Base-by-base conservation (phyloP, 306 rosid species). In the Vigna nakashimae region DNA sequence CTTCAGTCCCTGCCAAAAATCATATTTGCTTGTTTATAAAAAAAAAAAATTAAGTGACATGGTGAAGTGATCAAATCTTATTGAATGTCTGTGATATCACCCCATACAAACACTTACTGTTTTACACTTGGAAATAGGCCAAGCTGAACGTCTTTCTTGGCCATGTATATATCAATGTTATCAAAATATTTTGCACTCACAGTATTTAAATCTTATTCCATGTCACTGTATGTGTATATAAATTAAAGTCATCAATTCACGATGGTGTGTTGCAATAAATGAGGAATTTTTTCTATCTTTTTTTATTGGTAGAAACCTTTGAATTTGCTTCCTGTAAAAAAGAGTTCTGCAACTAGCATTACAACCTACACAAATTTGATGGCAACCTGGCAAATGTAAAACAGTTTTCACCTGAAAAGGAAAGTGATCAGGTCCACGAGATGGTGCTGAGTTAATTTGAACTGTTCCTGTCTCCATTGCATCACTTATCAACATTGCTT, bases 401-500 rank as follows among this genome's bases (percentile, higher is more conserved):
- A 66, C 12, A 64, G 70, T 28, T 30, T 85, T 59, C 74, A 90
- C 98, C 92, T 90, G 97, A 59, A 93, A 93, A 11, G 97, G 97
- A 81, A 93, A 91, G 79, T 90, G 98, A 80, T 93, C 97, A 0
- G 97, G 98, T 52, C 98, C 97, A 2, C 97, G 92, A 81, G 97
- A 97, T 0, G 96, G 97, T 3, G 96, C 96, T 0, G 98, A 91
- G 79, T 93, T 93, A 68, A 93, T 93, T 84, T 91, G 92, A 85
- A 93, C 93, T 0, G 96, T 90, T 73, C 96, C 96, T 1, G 92
- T 90, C 79, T 91, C 98, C 96, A 93, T 90, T 72, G 97, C 93
- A 78, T 93, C 93, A 6, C 96, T 78, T 40, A 93, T 85, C 86
- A 93, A 36, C n/a, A 93, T 91, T 62, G 93, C 97, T 63, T 90